These are phyloP conservation scores for Maudiozyma saulgeensis DNA, from an alignment of 805 yeast species.

Conservation along the genomic window DNA sequence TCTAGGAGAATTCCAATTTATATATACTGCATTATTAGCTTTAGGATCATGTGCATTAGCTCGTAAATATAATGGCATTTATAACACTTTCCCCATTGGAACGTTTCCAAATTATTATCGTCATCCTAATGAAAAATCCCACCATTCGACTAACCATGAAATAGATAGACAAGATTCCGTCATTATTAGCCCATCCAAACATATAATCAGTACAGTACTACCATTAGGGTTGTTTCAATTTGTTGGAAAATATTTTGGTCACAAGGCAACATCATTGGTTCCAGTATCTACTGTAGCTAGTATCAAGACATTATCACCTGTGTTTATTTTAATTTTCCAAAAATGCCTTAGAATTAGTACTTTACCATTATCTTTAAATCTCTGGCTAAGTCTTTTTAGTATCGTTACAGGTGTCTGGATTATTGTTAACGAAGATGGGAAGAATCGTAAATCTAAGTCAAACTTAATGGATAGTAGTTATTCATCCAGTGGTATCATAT, in stretches of 20 bases:
- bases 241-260: slow-evolving; percentile 51
- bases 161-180: background rate
- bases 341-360: slow-evolving; percentile 27
- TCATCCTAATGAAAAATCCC: slow-evolving; percentile 9
- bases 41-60: slow-evolving; percentile 31
- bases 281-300: slow-evolving; percentile 65
- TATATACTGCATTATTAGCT: slow-evolving; percentile 40
- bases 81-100: slow-evolving; percentile 41
- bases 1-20: slow-evolving; percentile 55
- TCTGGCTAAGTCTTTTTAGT: slow-evolving; percentile 18
- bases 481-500: slow-evolving; percentile 45
- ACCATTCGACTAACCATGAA: background rate
- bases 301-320: slow-evolving; percentile 58
- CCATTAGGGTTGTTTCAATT: slow-evolving; percentile 63
- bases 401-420: slow-evolving; percentile 26
- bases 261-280: slow-evolving; percentile 55
- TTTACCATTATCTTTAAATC: slow-evolving; percentile 7
- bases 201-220: slow-evolving; percentile 40
- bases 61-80: slow-evolving; percentile 25
- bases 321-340: slow-evolving; percentile 49
- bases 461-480: slow-evolving; percentile 3
- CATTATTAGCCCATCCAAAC: slow-evolving; percentile 28
- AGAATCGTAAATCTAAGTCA: background rate
- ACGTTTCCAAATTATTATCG: slow-evolving; percentile 37
- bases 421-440: slow-evolving; percentile 20